Evolutionary conservation across 78 protist species (phyloP).

Genomic region (Mastigamoeba balamuthi): DNA sequence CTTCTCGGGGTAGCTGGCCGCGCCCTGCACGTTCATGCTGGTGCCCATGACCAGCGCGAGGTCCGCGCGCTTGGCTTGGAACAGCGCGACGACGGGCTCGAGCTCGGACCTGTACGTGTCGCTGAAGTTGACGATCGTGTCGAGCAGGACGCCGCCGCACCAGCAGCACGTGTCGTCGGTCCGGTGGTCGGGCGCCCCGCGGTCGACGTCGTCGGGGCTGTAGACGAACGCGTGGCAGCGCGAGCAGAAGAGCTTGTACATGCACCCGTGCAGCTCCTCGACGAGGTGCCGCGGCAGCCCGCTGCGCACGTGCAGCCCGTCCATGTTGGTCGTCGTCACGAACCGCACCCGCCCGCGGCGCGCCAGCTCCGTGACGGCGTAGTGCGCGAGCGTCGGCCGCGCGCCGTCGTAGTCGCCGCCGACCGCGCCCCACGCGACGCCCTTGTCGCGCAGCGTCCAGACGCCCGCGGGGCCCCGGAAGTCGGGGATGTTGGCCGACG

Average conservation of each 20-base stretch:
- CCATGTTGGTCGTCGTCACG: conserved; percentile 8
- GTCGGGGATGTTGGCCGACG: conserved; percentile 46
- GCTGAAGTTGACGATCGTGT: conserved; percentile 5
- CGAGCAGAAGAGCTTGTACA: too few species aligned
- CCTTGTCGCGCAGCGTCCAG: conserved; percentile 34
- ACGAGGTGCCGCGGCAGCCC: neutral
- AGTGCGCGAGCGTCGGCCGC: conserved; percentile 8
- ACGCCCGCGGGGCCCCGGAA: conserved; percentile 46
- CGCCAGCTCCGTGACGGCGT: conserved; percentile 8
- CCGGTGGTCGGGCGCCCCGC: too few species aligned
- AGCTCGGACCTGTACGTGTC: too few species aligned
- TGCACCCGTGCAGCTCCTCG: conserved; percentile 21
- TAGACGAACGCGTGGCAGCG: too few species aligned
- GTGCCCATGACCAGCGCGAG: conserved; percentile 21
- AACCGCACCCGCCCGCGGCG: neutral
- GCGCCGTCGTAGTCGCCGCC: too few species aligned
- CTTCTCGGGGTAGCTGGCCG: too few species aligned
- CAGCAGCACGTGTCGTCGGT: too few species aligned
- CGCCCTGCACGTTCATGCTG: conserved; percentile 15
- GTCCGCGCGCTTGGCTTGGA: too few species aligned
- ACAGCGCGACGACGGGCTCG: too few species aligned
- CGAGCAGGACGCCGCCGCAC: neutral
- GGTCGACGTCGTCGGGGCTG: too few species aligned
- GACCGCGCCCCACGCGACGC: too few species aligned
- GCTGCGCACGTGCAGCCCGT: conserved; percentile 8